These are phyloP conservation scores for Sphagnum tenellum DNA, from an alignment of 225 moss, liverwort and hornwort genomes.

Conservation along the genomic window DNA sequence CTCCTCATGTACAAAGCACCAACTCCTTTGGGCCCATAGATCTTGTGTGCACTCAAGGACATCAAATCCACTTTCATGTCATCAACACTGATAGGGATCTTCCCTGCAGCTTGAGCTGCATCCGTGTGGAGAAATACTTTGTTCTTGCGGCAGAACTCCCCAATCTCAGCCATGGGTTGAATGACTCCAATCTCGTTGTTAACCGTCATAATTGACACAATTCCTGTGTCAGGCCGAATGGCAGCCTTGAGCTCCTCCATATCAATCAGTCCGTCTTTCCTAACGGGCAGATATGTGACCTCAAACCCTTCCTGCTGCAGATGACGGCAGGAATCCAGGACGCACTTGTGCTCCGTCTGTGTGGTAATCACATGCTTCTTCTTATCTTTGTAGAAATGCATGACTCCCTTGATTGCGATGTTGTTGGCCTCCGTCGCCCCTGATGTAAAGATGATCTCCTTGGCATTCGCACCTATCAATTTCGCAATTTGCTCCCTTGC, in stretches of 20 bases:
- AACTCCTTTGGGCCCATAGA: constrained; percentile 87
- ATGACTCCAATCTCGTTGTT: constrained; percentile 96
- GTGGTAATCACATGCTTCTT: constrained; percentile 91
- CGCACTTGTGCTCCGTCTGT: constrained; percentile 98
- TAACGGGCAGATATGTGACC: constrained; percentile 80
- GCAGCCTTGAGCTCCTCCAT: constrained; percentile 70
- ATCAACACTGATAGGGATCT: constrained; percentile 78
- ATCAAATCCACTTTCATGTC: constrained; percentile 92
- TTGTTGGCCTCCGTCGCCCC: constrained; percentile 97
- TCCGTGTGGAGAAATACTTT: constrained; percentile 88
- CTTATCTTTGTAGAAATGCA: constrained; percentile 96
- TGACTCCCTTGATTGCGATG: constrained; percentile 75
- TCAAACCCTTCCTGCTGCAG: constrained; percentile 96
- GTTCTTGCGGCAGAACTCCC: constrained; percentile 70
- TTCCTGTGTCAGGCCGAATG: constrained; percentile 77
- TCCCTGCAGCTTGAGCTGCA: constrained; percentile 81
- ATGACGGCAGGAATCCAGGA: constrained; percentile 85
- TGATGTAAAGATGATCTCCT: constrained; percentile 95
- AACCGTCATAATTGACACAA: constrained; percentile 78
- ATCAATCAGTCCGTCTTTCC: constrained; percentile 81
- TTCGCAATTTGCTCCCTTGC: constrained; percentile 70
- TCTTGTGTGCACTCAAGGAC: constrained; percentile 91
- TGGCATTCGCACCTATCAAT: constrained; percentile 72
- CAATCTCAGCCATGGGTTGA: constrained; percentile 79
- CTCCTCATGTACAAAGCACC: constrained; percentile 83